Conservation (phyloP, 306 rosid genomes). For the Lathyrus sativus region DNA sequence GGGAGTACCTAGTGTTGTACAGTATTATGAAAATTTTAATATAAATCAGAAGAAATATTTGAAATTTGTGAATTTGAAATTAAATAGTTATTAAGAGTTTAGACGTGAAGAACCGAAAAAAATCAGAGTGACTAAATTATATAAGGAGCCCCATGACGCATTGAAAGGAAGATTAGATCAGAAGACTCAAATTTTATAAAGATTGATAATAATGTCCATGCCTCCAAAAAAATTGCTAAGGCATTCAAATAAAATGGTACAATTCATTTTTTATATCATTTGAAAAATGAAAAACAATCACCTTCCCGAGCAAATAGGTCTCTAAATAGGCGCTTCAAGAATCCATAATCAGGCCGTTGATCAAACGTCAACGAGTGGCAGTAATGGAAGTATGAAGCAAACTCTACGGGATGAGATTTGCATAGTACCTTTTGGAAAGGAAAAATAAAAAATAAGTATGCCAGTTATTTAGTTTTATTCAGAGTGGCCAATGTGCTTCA, state of each 20-base stretch:
- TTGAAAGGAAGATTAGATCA: background rate
- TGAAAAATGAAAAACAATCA: slow-evolving; percentile 35
- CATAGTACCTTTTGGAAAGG: slow-evolving; percentile 66
- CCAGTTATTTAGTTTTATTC: background rate
- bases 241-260: slow-evolving; percentile 5
- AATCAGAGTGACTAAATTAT: background rate
- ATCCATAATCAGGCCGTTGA: slow-evolving; percentile 97
- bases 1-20: too few species aligned
- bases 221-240: background rate
- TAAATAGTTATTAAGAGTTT: too few species aligned
- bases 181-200: background rate
- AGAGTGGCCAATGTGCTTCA: background rate
- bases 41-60: too few species aligned
- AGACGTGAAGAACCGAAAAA: background rate
- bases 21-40: too few species aligned
- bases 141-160: background rate
- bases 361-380: slow-evolving; percentile 95
- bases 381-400: slow-evolving; percentile 93
- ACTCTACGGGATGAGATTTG: slow-evolving; percentile 89
- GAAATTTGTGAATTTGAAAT: too few species aligned
- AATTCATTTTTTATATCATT: slow-evolving; percentile 2
- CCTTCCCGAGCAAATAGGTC: slow-evolving; percentile 90
- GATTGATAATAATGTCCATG: background rate
- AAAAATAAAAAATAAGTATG: slow-evolving; percentile 29
- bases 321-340: slow-evolving; percentile 86